Base-by-base conservation (phyloP, 129 eudicot genomes). In the Ambrosia trifida region DNA sequence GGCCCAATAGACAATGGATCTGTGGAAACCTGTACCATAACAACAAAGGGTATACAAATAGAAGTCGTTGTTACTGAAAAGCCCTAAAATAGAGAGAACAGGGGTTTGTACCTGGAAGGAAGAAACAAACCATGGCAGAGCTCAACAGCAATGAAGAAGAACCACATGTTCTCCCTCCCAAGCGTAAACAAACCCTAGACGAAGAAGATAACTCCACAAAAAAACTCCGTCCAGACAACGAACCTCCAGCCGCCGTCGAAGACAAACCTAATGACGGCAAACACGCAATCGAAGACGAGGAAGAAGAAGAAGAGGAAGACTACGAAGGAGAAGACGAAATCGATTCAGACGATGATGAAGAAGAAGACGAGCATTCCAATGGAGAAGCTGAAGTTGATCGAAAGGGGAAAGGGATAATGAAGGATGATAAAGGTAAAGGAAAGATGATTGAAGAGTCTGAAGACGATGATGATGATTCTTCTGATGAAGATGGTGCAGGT, bases 391-490 rank as follows among this genome's bases (percentile, higher is more conserved):
- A 54, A 35, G 47, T 83, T 60, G 87, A 88, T 69, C 72, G 79
- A 0, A 86, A 94, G 77, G 97, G 91, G 6, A 89, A 87, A 41
- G 89, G 85, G 50, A 74, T 82, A 62, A 66, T 87, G 92, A 77
- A 35, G 60, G 96, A 89, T 41, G 84, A 73, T 47, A 87, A 94
- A 62, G 99, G 96, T 4, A 90, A 87, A 45, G 97, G 97, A 24
- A 94, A 87, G 69, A 28, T 89, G 66, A 81, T 94, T 4, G 98
- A 85, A 69, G 95, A 89, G 36, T 75, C 89, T 7, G 63, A 59
- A 31, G 65, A 31, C 2, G 98, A 85, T 49, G 91, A 90, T 33
- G 79, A 82, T 7, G 89, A 76, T 31, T 83, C 79, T 64, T 80
- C 85, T 2, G 78, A 72, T 7, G 83, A 81, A 45, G 88, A 76